Base-by-base conservation (phyloP, 768 basidiomycete species). In the Ramaria sp. region DNA sequence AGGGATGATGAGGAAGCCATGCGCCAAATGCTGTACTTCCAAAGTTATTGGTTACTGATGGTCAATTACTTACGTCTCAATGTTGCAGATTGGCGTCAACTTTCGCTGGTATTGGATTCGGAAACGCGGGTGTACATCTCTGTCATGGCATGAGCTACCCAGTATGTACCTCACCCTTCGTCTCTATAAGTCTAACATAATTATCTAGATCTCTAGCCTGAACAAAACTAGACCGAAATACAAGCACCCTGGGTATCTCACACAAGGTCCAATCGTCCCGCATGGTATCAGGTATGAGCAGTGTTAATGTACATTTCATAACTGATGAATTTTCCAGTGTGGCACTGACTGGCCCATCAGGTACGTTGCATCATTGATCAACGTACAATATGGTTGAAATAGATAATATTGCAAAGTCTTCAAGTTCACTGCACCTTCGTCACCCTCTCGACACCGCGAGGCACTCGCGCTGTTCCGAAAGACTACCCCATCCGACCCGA, bases 151-250 rank as follows among this genome's bases (percentile, higher is more conserved):
- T 90, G 75, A 88, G 86, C 62, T 89, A 89, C 61, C 88, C 87
- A 4, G 89, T 88, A 62, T 58, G 20, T 30, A 28, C 38, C 36
- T 25, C 47, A 32, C 10, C 18, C 42, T n/a, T 13, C 30, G 22
- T n/a, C 43, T 52, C 18, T 20, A 57, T 12, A 55, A 52, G 44
- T 49, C 30, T 37, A n/a, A n/a, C n/a, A n/a, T n/a, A n/a, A n/a
- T n/a, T n/a, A 38, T 15, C 12, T 56, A 91, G 88, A 90, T 96
- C 57, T 93, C 91, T 9, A 89, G 91, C 1, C 69, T 94, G 65
- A 98, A 98, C 73, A 96, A 98, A 71, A 84, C 82, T 59, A 90
- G 94, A 0, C 89, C 92, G 0, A 86, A 88, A 64, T 97, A 88
- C 69, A 81, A 87, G 64, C 91, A 95, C 66, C 81, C 90, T 24